These are phyloP conservation scores for Didymellaceae sp. DNA, from an alignment of 2,329 filamentous ascomycete genomes.

Conservation along the genomic window DNA sequence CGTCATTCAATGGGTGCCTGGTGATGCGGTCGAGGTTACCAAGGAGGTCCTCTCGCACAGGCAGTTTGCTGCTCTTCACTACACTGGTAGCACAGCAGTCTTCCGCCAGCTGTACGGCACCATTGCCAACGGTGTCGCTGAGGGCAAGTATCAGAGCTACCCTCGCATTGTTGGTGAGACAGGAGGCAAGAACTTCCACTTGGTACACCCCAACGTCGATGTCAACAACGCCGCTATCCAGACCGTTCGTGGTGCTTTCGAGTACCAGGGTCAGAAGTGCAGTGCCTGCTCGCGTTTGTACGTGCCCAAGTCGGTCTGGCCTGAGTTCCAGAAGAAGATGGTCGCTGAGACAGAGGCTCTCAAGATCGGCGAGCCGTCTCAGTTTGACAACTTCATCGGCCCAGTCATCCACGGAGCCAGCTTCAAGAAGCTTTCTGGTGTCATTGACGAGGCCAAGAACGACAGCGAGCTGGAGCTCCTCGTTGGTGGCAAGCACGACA, in stretches of 20 bases:
- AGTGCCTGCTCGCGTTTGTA: slow-evolving; percentile 83
- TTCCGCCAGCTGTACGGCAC: slow-evolving; percentile 89
- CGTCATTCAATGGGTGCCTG: slow-evolving; percentile 93
- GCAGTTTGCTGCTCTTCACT: slow-evolving; percentile 90
- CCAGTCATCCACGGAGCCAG: slow-evolving; percentile 83
- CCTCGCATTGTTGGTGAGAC: slow-evolving; percentile 90
- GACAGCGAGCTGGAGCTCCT: slow-evolving; percentile 76
- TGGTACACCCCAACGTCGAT: slow-evolving; percentile 79
- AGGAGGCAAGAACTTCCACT: slow-evolving; percentile 92
- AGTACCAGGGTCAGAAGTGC: slow-evolving; percentile 92
- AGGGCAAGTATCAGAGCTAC: slow-evolving; percentile 83
- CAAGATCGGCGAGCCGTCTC: slow-evolving; percentile 71
- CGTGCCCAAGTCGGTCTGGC: slow-evolving; percentile 76
- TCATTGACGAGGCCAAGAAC: slow-evolving; percentile 80
- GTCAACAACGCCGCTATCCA: slow-evolving; percentile 79
- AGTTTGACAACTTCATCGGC: slow-evolving; percentile 81
- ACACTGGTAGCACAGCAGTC: slow-evolving; percentile 89
- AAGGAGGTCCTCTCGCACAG: slow-evolving; percentile 75
- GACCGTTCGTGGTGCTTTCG: slow-evolving; percentile 85
- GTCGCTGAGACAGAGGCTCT: slow-evolving; percentile 72
- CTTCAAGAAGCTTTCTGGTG: slow-evolving; percentile 79
- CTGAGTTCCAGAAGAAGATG: slow-evolving; percentile 71
- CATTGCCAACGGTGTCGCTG: slow-evolving; percentile 80
- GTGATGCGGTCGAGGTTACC: slow-evolving; percentile 84
- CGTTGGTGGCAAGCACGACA: slow-evolving; percentile 78